These are phyloP conservation scores for Panicum virgatum DNA, from an alignment of 202 grass and related monocot species.

Conservation along the genomic window DNA sequence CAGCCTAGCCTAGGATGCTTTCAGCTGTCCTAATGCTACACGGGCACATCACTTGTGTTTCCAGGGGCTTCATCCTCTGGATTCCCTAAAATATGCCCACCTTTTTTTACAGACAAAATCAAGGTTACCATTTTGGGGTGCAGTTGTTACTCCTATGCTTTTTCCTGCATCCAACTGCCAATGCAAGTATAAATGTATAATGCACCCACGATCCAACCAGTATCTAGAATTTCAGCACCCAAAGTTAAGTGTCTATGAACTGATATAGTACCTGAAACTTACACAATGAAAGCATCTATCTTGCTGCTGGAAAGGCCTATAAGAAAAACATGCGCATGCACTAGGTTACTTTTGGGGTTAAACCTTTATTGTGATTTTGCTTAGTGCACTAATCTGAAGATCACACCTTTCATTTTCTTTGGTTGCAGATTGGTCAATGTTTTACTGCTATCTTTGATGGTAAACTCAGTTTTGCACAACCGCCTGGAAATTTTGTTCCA, in stretches of 20 bases:
- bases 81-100: not conserved
- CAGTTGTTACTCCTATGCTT: not conserved
- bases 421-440: conserved; percentile 16
- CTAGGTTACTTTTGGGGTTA: not conserved
- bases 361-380: not conserved
- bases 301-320: not conserved
- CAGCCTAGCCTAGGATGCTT: not conserved
- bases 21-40: not conserved
- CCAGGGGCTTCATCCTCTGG: not conserved
- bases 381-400: not conserved
- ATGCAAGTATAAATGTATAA: not conserved
- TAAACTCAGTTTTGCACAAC: not conserved
- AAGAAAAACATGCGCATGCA: no score
- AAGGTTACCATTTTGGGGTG: not conserved
- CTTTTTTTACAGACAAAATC: not conserved
- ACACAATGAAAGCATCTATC: not conserved
- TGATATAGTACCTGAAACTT: no score
- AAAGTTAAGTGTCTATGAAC: no score
- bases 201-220: not conserved
- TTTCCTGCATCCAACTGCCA: not conserved
- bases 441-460: not conserved
- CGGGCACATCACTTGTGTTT: not conserved
- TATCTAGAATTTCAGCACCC: not conserved
- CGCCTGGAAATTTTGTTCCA: not conserved
- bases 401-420: not conserved